Base-by-base conservation (phyloP, 78 protist genomes). In the Polysphondylium violaceum region DNA sequence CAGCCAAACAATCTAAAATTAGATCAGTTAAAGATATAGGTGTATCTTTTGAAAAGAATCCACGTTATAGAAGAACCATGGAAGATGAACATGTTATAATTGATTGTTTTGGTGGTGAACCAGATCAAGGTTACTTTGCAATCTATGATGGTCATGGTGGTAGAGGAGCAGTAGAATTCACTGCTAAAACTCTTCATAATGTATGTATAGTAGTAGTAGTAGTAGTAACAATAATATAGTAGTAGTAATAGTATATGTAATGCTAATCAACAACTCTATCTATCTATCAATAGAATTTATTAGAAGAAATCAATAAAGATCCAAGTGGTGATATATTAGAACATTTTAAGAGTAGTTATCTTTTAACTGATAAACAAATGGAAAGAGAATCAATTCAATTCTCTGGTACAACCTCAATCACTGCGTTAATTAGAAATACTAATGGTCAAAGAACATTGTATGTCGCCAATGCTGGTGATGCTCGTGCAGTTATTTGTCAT, bases 141-240 rank as follows among this genome's bases (percentile, higher is more conserved):
- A 69, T 90, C 33, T 90, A 90, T 44, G 94, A 90, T 44, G 94
- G 94, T 56, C 94, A 90, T 41, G 94, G 94, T 55, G 94, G 94
- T n/a, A 61, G 89, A 50, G 94, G 88, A 69, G 94, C 94, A 14
- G 94, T 88, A 0, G 88, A 78, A 35, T 88, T 71, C 40, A 88
- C 94, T n/a, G 87, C 86, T 21, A 88, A 88, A 35, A 69, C 72
- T 9, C 94, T 88, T 60, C 94, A 88, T 16, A 40, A 29, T 33
- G 93, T 87, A 56, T 44, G 88, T 41, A 43, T 9, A 11, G 25
- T 38, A 2, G 40, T 29, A 25, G 11, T 11, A 29, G 27, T 23
- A 31, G 25, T 31, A 29, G 3, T 29, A 4, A 60, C 53, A 47
- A 47, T 47, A 47, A 47, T 47, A 8, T 14, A 47, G 8, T 47